phyloP scores from a whole-genome alignment of 306 rosid genomes.

The Vachellia collinsii region DNA sequence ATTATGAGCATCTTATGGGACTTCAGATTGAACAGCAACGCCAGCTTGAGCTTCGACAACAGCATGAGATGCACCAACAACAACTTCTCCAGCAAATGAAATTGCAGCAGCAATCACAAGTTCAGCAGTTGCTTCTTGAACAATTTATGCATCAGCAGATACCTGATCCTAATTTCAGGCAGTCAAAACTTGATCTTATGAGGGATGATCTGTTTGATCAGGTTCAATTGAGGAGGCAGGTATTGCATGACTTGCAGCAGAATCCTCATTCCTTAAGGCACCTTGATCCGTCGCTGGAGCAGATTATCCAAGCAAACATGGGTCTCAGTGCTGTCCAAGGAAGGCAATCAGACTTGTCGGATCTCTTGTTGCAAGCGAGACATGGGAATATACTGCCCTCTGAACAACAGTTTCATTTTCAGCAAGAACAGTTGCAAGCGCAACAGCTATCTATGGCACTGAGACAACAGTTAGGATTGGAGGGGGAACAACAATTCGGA shows the following conservation, averaged over 20 bases:
- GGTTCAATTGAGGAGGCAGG: slow-evolving; percentile 53
- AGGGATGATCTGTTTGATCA: slow-evolving; percentile 60
- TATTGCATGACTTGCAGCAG: slow-evolving; percentile 58
- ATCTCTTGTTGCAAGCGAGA: slow-evolving; percentile 56
- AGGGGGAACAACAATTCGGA: slow-evolving; percentile 60
- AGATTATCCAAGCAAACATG: slow-evolving; percentile 62
- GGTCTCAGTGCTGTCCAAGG: slow-evolving; percentile 59
- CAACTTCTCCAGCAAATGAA: slow-evolving; percentile 61
- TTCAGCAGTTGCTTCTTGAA: slow-evolving; percentile 61
- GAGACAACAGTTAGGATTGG: slow-evolving; percentile 63
- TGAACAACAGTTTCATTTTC: slow-evolving; percentile 58
- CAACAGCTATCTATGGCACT: slow-evolving; percentile 65
- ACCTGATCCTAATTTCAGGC: slow-evolving; percentile 60
- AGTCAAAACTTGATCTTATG: slow-evolving; percentile 53
- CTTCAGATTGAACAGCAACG: slow-evolving; percentile 51
- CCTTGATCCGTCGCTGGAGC: slow-evolving; percentile 62
- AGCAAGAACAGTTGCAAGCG: slow-evolving; percentile 63
- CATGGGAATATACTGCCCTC: slow-evolving; percentile 56
- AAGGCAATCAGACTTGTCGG: slow-evolving; percentile 62
- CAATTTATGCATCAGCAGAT: slow-evolving; percentile 66
- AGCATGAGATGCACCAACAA: slow-evolving; percentile 64
- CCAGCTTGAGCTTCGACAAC: slow-evolving; percentile 61
- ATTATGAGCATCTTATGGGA: slow-evolving; percentile 58
- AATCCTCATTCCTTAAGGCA: slow-evolving; percentile 53
- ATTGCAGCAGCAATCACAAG: slow-evolving; percentile 67